Evolutionary conservation across 176 grass and related monocot genomes (phyloP).

Genomic region (Hordeum vulgare): MorexV3_pseudomolecules_assembly NC_058518.1:514902465-514902964

Average conservation of each 20-base stretch:
- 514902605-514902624: conserved; percentile 93
- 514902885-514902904: no score
- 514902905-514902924: no score
- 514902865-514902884: no score
- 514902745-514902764: background rate
- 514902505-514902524: conserved; percentile 1
- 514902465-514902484: conserved; percentile 3
- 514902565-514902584: conserved; percentile 99
- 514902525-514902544: conserved; percentile 92
- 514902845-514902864: no score
- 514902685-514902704: background rate
- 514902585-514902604: conserved; percentile 97
- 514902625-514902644: conserved; percentile 77
- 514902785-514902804: background rate
- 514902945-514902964: no score
- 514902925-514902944: no score
- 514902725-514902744: background rate
- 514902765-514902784: background rate
- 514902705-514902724: background rate
- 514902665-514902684: background rate
- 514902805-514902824: conserved; percentile 4
- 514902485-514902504: background rate
- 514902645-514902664: conserved; percentile 15
- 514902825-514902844: background rate
- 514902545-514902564: conserved; percentile 98